Evolutionary conservation across 2,329 filamentous ascomycete species (phyloP).

Genomic region (Colletotrichum orbiculare): DNA sequence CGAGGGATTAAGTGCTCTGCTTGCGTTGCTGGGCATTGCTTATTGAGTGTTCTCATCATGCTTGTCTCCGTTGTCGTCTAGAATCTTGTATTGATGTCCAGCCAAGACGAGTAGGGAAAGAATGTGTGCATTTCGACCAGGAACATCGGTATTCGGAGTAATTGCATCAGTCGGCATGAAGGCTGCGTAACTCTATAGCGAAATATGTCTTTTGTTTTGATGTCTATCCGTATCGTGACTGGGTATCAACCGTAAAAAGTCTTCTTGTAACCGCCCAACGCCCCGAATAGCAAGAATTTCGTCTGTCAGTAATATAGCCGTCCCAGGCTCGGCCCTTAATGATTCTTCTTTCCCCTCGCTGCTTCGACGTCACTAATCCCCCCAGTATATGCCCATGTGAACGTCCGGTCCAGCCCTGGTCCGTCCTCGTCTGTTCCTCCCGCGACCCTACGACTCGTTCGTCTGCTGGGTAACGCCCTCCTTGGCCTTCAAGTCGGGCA

Average conservation of each 20-base stretch:
- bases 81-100: not conserved
- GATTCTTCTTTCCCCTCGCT: too few relatives aligned
- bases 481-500: constrained; percentile 65
- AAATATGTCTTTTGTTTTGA: not conserved
- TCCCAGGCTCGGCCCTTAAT: not conserved
- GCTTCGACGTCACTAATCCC: too few relatives aligned
- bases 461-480: constrained; percentile 60
- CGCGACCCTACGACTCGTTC: constrained; percentile 45
- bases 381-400: too few relatives aligned
- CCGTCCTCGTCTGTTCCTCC: not conserved
- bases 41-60: constrained; percentile 1
- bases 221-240: constrained; percentile 1
- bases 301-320: not conserved
- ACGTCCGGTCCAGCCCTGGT: too few relatives aligned
- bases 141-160: constrained; percentile 6
- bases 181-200: constrained; percentile 15
- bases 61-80: not conserved
- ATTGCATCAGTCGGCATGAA: constrained; percentile 5
- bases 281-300: constrained; percentile 13
- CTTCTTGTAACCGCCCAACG: constrained; percentile 10
- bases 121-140: constrained; percentile 15
- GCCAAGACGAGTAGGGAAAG: not conserved
- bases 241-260: constrained; percentile 25
- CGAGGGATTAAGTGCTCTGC: not conserved
- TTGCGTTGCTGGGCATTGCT: not conserved